Base-by-base conservation (phyloP, 2,329 filamentous ascomycete species). In the Fusarium pininemorale region DNA sequence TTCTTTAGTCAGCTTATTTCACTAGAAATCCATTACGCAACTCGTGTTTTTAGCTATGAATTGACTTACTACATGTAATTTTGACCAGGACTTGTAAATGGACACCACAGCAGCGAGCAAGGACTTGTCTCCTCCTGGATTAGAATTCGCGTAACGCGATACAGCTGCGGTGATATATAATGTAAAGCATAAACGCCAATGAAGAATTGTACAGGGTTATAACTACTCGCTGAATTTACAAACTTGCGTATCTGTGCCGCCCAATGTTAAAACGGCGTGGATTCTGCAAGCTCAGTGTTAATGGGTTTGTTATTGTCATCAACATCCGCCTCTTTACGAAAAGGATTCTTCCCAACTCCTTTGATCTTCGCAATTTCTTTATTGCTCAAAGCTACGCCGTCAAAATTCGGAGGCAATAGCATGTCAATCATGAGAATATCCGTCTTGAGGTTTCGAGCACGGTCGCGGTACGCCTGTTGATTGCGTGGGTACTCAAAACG, bases 401-500 rank as follows among this genome's bases (percentile, higher is more conserved):
- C 87, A 66, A 90, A 90, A 10, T 83, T 81, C 0, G 80, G 79
- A 4, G 87, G 87, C 8, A 90, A 79, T 15, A 80, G 42, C 6
- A 66, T 69, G 75, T 89, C 87, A 6, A 80, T 78, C 57, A 85
- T 82, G 22, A 90, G 81, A 51, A 87, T 83, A 38, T 87, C 84
- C 41, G 88, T 86, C 81, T 90, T 90, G 62, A 89, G 72, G 63
- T 88, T 85, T 56, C 88, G 85, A n/a, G 88, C 88, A 79, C 87
- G 88, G 82, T 90, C 88, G 12, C 88, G 87, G 64, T 88, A 84
- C 9, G 87, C 86, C 78, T 90, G 88, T 80, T 90, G 88, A 74
- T 86, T 85, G 56, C 88, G 86, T 5, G 77, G 77, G 22, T 80
- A 72, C 48, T 87, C 81, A 61, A 89, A 89, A 5, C 63, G 65